These are phyloP conservation scores for Cyberlindnera misumaiensis DNA, from an alignment of 805 yeast genomes.

Conservation along the genomic window DNA sequence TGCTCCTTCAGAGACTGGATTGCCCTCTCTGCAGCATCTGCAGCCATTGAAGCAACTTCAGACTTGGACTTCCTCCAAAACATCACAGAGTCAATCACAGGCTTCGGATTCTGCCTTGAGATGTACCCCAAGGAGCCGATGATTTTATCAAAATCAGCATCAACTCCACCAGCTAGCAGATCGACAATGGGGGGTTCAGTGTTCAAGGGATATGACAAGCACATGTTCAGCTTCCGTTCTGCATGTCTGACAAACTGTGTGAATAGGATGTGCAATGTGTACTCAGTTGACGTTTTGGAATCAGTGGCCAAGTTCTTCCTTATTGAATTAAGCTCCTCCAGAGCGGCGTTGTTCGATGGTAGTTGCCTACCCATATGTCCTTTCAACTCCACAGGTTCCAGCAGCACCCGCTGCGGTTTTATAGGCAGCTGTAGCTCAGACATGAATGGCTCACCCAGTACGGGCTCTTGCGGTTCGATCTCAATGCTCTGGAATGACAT, in stretches of 20 bases:
- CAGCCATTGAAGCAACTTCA: conserved; percentile 68
- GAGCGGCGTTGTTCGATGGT: conserved; percentile 14
- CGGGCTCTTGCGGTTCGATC: conserved; percentile 11
- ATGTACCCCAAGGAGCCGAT: conserved; percentile 84
- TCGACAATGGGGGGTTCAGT: conserved; percentile 77
- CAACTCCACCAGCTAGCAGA: conserved; percentile 77
- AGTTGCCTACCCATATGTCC: conserved; percentile 6
- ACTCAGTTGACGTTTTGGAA: conserved; percentile 73
- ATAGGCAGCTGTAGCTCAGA: neutral
- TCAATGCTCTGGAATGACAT: conserved; percentile 12
- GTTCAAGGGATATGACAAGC: conserved; percentile 56
- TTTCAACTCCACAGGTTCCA: conserved; percentile 1
- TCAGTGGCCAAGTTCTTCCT: conserved; percentile 42
- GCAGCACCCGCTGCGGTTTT: neutral
- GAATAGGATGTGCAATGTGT: conserved; percentile 88
- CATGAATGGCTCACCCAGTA: neutral
- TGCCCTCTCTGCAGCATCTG: conserved; percentile 43
- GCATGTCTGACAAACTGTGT: conserved; percentile 94
- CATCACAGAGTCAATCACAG: conserved; percentile 96
- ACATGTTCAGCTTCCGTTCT: conserved; percentile 73
- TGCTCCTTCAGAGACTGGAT: conserved; percentile 26
- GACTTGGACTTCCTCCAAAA: conserved; percentile 95
- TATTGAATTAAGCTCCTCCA: conserved; percentile 20
- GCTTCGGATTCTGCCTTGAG: conserved; percentile 84
- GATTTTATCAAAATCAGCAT: conserved; percentile 79